Evolutionary conservation across 2,329 filamentous ascomycete genomes (phyloP), one percentile per base, ranked within the genome.

Genomic region (Xylaria sp.): DNA sequence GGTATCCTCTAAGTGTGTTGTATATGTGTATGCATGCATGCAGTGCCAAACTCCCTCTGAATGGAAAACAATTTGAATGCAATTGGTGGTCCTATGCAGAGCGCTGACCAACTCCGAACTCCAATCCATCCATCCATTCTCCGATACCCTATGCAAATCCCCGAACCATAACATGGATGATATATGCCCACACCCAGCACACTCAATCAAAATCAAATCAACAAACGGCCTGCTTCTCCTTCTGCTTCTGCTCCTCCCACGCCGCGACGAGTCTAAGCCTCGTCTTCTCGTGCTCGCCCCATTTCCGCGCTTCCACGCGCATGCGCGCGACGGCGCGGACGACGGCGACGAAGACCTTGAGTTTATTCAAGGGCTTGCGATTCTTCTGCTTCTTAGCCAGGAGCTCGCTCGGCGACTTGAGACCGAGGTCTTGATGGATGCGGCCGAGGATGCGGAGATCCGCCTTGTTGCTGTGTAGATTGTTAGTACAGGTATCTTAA

Each of bases 371-470:
- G 4, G 68, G 60, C 39, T 66, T 66, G 43, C 64, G 64, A 68
- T 62, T 73, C 58, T 64, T 77, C 68, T 31, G 75, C 72, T 52
- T 81, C 73, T 64, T 78, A 64, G 62, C 81, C 25, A 76, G 67
- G n/a, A 79, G 74, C 56, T 73, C 72, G 48, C 76, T 74, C 25
- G 79, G 77, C 41, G 77, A 74, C 60, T 78, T 77, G 68, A 83
- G 77, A 61, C 83, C 83, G 33, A 85, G 78, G 36, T 83, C 78
- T 64, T 93, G 89, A 71, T 92, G 93, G 85, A 98, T 97, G 75
- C 92, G 88, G 75, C 92, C 89, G 71, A 98, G 90, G 78, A 98
- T 91, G 62, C 90, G 89, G 68, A 98, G 90, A 79, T 98, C 94
- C 69, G 93, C 92, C 80, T 95, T 91, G 84, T 98, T 99, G 83